phyloP scores from a whole-genome alignment of 805 yeast species.

The Wickerhamiella kurtzmanii region DNA sequence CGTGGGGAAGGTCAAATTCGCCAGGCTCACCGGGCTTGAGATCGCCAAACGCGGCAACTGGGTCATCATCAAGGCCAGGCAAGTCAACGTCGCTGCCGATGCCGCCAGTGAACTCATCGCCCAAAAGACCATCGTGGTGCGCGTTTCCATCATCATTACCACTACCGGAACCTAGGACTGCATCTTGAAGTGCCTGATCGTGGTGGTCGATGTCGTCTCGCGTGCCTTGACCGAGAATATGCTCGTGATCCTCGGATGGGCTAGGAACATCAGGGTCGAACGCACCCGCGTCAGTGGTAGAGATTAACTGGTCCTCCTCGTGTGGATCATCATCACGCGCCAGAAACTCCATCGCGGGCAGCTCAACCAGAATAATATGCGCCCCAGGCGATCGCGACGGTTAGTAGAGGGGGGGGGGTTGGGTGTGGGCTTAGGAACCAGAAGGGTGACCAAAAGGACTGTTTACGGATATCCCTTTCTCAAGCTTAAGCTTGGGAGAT shows the following conservation, averaged over 20 bases:
- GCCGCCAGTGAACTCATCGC: background rate
- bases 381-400: too few relatives aligned
- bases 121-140: background rate
- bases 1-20: background rate
- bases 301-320: background rate
- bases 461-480: too few relatives aligned
- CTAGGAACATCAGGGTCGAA: too few relatives aligned
- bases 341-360: background rate
- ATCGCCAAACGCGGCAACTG: background rate
- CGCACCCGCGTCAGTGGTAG: background rate
- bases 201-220: constrained; percentile 1
- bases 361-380: background rate
- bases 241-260: background rate
- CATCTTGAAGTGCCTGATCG: constrained; percentile 3
- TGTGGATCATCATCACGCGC: background rate
- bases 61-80: background rate
- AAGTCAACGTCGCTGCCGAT: background rate
- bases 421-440: background rate
- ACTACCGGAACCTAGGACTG: background rate
- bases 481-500: too few relatives aligned
- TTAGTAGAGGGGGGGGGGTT: too few relatives aligned
- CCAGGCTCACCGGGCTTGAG: background rate
- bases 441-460: too few relatives aligned
- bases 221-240: background rate
- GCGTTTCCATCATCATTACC: background rate